These are phyloP conservation scores for Ophiocordyceps australis DNA, from an alignment of 2,329 filamentous ascomycete species.

Conservation along the genomic window DNA sequence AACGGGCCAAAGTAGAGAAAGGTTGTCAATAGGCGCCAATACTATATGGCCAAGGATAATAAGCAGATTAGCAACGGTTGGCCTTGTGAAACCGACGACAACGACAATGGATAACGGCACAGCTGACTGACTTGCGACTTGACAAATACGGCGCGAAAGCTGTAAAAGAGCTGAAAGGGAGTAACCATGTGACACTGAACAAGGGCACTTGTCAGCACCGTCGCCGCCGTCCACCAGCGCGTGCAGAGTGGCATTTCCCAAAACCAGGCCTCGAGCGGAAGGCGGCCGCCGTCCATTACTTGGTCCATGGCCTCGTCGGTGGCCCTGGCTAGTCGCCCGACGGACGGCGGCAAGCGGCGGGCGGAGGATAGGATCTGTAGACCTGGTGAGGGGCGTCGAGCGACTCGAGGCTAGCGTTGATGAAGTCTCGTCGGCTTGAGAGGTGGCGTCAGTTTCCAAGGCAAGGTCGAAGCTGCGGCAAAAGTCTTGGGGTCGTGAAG, in stretches of 20 bases:
- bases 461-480: too few relatives aligned
- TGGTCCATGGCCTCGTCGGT: too few relatives aligned
- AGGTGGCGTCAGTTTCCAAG: too few relatives aligned
- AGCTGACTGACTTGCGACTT: slow-evolving; percentile 61
- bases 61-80: too few relatives aligned
- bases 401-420: too few relatives aligned
- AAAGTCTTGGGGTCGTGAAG: too few relatives aligned
- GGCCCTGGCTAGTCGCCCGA: too few relatives aligned
- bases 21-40: slow-evolving; percentile 90
- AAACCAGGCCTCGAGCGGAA: slow-evolving; percentile 94
- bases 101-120: not conserved
- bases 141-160: slow-evolving; percentile 75
- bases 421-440: too few relatives aligned
- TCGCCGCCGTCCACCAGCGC: slow-evolving; percentile 90
- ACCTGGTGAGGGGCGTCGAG: too few relatives aligned
- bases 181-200: slow-evolving; percentile 89
- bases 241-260: slow-evolving; percentile 97
- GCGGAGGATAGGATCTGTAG: too few relatives aligned
- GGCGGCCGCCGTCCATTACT: slow-evolving; percentile 39
- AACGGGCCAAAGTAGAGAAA: slow-evolving; percentile 96
- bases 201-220: slow-evolving; percentile 68
- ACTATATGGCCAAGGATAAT: too few relatives aligned
- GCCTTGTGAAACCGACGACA: slow-evolving; percentile 1
- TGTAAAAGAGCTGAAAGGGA: slow-evolving; percentile 94
- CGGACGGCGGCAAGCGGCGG: too few relatives aligned